phyloP scores from a whole-genome alignment of 306 rosid species.

The Canavalia ensiformis region DNA sequence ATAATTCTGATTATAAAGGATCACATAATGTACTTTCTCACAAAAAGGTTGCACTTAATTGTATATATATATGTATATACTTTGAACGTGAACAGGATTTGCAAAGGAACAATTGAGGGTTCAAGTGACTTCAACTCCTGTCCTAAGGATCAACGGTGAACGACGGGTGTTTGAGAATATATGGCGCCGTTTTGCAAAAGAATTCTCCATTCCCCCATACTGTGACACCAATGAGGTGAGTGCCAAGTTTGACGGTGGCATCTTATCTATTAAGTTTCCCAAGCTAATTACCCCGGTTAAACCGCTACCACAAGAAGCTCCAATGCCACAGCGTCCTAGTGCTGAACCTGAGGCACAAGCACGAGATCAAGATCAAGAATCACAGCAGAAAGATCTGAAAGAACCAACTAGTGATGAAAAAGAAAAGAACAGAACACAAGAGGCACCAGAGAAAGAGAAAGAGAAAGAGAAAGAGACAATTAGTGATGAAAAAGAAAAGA shows the following conservation, averaged over 20 bases:
- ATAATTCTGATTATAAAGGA: too few relatives aligned
- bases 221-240: conserved; percentile 51
- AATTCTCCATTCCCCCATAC: conserved; percentile 58
- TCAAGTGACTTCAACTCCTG: conserved; percentile 58
- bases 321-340: not conserved
- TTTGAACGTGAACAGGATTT: conserved; percentile 58
- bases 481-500: conserved; percentile 35
- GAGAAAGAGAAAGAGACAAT: conserved; percentile 15
- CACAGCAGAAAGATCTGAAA: not conserved
- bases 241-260: conserved; percentile 68
- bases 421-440: conserved; percentile 10
- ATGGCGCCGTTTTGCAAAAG: conserved; percentile 67
- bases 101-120: conserved; percentile 60
- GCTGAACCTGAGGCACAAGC: not conserved
- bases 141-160: conserved; percentile 62
- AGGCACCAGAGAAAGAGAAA: conserved; percentile 2
- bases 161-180: conserved; percentile 38
- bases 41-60: not conserved
- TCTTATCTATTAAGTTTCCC: conserved; percentile 58
- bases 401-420: not conserved
- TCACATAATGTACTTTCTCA: too few relatives aligned
- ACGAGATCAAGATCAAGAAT: conserved; percentile 16
- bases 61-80: not conserved
- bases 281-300: conserved; percentile 43
- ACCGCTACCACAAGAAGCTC: conserved; percentile 17